Evolutionary conservation across 2,329 filamentous ascomycete genomes (phyloP).

Genomic region (Phialophora tarda): DNA sequence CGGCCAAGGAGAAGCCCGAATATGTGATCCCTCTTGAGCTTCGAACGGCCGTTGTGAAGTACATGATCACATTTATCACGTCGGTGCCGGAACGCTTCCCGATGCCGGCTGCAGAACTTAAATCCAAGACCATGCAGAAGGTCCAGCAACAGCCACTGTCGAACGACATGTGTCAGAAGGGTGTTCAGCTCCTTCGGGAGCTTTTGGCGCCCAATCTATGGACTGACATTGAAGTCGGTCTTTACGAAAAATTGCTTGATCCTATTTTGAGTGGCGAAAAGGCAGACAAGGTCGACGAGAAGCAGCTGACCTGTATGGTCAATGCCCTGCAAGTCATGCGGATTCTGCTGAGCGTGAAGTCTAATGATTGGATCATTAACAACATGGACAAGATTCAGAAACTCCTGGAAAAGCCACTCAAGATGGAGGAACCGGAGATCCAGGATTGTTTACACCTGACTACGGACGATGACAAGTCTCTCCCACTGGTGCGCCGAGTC

Average conservation of each 20-base stretch:
- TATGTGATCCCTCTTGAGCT: constrained; percentile 71
- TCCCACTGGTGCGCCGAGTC: constrained; percentile 62
- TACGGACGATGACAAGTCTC: constrained; percentile 71
- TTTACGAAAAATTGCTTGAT: constrained; percentile 89
- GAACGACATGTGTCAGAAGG: constrained; percentile 83
- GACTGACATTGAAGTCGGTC: constrained; percentile 88
- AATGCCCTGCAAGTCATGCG: constrained; percentile 93
- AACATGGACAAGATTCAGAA: constrained; percentile 81
- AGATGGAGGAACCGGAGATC: constrained; percentile 86
- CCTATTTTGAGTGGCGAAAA: constrained; percentile 83
- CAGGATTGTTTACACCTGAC: constrained; percentile 87
- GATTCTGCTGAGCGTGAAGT: constrained; percentile 83
- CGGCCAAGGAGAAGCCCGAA: constrained; percentile 57
- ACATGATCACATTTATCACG: constrained; percentile 93
- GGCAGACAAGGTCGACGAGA: constrained; percentile 79
- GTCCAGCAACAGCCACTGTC: constrained; percentile 59
- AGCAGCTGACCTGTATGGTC: constrained; percentile 71
- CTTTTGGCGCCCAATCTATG: constrained; percentile 86
- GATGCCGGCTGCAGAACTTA: constrained; percentile 64
- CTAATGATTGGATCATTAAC: constrained; percentile 86
- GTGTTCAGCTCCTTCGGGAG: constrained; percentile 79
- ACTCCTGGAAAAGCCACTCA: constrained; percentile 85
- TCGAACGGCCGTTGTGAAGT: constrained; percentile 85
- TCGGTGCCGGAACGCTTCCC: constrained; percentile 84
- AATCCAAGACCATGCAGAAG: constrained; percentile 49